phyloP scores from a whole-genome alignment of 2,329 filamentous ascomycete genomes.

The Xylaria sp. region DNA sequence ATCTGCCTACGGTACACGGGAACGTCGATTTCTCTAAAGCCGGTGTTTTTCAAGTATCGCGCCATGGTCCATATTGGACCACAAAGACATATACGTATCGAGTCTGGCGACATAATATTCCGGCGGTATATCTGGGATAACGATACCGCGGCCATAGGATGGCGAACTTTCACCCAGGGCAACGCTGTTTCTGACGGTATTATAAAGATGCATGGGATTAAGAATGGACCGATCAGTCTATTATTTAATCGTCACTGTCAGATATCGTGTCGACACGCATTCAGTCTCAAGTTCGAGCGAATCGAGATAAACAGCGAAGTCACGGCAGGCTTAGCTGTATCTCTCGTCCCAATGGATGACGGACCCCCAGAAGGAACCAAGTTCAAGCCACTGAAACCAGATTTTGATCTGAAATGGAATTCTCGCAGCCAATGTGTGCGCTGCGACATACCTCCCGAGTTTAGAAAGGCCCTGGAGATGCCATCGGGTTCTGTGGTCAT shows the following conservation, averaged over 20 bases:
- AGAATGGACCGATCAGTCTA: slow-evolving; percentile 15
- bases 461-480: not conserved
- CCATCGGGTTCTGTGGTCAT: slow-evolving; percentile 8
- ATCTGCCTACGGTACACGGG: not conserved
- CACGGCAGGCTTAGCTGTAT: slow-evolving; percentile 4
- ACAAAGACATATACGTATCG: slow-evolving; percentile 6
- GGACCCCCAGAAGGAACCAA: not conserved
- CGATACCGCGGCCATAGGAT: not conserved
- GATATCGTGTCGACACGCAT: slow-evolving; percentile 11
- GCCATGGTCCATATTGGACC: slow-evolving; percentile 23
- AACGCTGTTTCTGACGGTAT: slow-evolving; percentile 13
- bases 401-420: slow-evolving; percentile 19
- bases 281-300: slow-evolving; percentile 14
- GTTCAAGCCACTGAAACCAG: slow-evolving; percentile 4
- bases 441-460: not conserved
- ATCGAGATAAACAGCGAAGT: slow-evolving; percentile 3
- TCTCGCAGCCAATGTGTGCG: slow-evolving; percentile 1
- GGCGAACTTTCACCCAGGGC: not conserved
- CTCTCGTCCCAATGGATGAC: slow-evolving; percentile 14
- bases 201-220: slow-evolving; percentile 7
- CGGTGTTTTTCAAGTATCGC: slow-evolving; percentile 7
- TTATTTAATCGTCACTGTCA: slow-evolving; percentile 8
- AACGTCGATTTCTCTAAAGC: not conserved
- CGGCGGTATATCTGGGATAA: slow-evolving; percentile 23
- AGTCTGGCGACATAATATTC: slow-evolving; percentile 18